phyloP scores from a whole-genome alignment of 177 flowering plant genomes.

The Vitis hybrid region DNA sequence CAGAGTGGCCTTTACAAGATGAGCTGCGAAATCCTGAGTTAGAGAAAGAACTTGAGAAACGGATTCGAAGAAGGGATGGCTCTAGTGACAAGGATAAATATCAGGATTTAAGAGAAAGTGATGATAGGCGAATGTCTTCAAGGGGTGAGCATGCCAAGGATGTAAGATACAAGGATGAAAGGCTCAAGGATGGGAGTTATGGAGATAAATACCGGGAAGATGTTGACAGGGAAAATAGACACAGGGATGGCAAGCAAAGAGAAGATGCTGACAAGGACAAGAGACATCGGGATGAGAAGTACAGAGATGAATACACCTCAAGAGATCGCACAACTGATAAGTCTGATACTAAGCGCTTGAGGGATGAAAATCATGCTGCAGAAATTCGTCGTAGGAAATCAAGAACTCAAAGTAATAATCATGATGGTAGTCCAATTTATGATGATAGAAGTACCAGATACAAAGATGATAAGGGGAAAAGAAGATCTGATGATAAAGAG shows the following conservation, averaged over 20 bases:
- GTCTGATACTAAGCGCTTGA: constrained; percentile 41
- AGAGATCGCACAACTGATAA: constrained; percentile 39
- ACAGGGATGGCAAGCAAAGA: constrained; percentile 26
- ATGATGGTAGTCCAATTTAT: constrained; percentile 35
- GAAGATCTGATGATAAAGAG: constrained; percentile 47
- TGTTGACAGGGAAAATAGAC: constrained; percentile 30
- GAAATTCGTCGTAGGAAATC: constrained; percentile 44
- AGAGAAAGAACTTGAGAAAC: constrained; percentile 63
- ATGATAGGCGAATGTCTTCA: constrained; percentile 36
- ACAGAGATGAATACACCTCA: constrained; percentile 41
- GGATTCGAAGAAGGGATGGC: constrained; percentile 38
- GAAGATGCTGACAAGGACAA: constrained; percentile 28
- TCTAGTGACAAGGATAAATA: constrained; percentile 46
- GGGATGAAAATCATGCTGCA: constrained; percentile 42
- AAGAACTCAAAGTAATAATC: constrained; percentile 33
- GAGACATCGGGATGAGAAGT: constrained; percentile 37
- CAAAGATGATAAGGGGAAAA: constrained; percentile 45
- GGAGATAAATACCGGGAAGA: constrained; percentile 42
- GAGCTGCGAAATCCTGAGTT: constrained; percentile 43
- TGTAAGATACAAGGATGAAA: constrained; percentile 38
- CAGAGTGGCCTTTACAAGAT: constrained; percentile 41
- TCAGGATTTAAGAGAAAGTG: constrained; percentile 43
- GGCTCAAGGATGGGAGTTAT: constrained; percentile 31
- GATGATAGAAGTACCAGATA: constrained; percentile 44
- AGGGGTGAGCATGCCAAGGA: constrained; percentile 41